Evolutionary conservation across 1,284 basidiomycete genomes (phyloP), one percentile per base, ranked within the genome.

Genomic region (Ganoderma sinense): DNA sequence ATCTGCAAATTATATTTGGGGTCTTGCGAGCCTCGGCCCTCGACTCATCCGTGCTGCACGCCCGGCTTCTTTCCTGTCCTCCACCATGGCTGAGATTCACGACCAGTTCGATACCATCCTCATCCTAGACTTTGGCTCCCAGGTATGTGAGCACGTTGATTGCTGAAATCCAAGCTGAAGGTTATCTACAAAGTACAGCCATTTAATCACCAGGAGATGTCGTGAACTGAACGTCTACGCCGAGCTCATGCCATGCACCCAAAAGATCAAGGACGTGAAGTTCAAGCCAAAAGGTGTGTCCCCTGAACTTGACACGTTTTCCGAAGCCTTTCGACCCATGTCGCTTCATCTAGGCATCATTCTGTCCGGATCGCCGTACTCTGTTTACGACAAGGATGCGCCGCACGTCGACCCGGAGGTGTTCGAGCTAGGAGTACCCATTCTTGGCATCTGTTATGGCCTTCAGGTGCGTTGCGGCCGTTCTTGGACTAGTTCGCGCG

Each of bases 221-320:
- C 94, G 98, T 81, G 98, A 99, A 83, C 89, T 97, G 80, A 97
- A 96, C 73, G 96, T 99, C 68, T 99, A 99, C 82, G 98, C 97
- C 73, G 98, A 99, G 86, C 89, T 99, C 81, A 91, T 99, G 84
- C 97, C 98, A 51, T 99, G 98, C 83, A 99, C 97, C 3, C 93
- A 95, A 68, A 95, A 95, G 84, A 89, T 99, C 74, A 88, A 89
- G 74, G 95, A 99, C 71, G 84, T 99, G 56, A 89, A 89, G 65
- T 99, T 98, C 89, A 96, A 94, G 80, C 98, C 98, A 2, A 98
- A 97, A 85, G 97, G 97, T 96, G 16, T 20, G 74, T 66, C n/a
- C 4, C 8, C 23, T n/a, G 6, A 23, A 36, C 11, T 31, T 33
- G 23, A 18, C 18, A 6, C 31, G 8, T 14, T 6, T 16, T 40